Conservation (phyloP, 2,329 filamentous ascomycete species). For the Colletotrichum cereale region DNA sequence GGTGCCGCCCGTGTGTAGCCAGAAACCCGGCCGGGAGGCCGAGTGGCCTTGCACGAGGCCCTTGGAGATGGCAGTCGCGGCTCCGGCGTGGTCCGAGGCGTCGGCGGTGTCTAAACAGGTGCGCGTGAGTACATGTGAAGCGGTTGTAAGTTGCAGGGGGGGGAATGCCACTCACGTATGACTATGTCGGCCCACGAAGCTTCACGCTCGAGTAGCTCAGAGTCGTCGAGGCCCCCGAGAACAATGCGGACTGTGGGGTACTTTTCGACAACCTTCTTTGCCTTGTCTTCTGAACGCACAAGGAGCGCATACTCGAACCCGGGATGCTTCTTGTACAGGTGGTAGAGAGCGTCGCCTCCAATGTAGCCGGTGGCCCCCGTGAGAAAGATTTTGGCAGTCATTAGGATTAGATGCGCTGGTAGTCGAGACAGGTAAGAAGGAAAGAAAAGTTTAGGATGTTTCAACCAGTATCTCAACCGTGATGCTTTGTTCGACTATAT, state of each 20-base stretch:
- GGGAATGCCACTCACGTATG: constrained; percentile 45
- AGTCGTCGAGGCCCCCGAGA: constrained; percentile 50
- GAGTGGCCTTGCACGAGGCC: constrained; percentile 60
- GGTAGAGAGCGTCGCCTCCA: constrained; percentile 42
- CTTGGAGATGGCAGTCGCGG: constrained; percentile 59
- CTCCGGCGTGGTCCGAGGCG: constrained; percentile 59
- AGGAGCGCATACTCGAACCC: constrained; percentile 40
- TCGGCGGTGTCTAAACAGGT: constrained; percentile 53
- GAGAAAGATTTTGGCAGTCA: constrained; percentile 32
- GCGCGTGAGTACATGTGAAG: neutral
- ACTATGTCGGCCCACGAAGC: constrained; percentile 52
- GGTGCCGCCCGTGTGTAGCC: constrained; percentile 68
- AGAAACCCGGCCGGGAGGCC: constrained; percentile 56
- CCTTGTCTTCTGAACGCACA: constrained; percentile 39
- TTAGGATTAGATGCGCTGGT: neutral
- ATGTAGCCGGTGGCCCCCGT: constrained; percentile 44
- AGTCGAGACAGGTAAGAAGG: neutral
- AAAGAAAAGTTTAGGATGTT: neutral
- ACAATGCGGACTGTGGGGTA: constrained; percentile 47
- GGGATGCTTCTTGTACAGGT: constrained; percentile 35
- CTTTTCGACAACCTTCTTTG: constrained; percentile 32
- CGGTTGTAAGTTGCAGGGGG: neutral
- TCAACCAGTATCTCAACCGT: neutral
- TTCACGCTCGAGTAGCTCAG: constrained; percentile 46
- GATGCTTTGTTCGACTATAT: neutral